Percentiles rank a stretch among this genome's conserved stretches.
These are phyloP conservation scores for Rosa hybrid DNA, from an alignment of 331 rosid species.

Conservation along the genomic window DNA sequence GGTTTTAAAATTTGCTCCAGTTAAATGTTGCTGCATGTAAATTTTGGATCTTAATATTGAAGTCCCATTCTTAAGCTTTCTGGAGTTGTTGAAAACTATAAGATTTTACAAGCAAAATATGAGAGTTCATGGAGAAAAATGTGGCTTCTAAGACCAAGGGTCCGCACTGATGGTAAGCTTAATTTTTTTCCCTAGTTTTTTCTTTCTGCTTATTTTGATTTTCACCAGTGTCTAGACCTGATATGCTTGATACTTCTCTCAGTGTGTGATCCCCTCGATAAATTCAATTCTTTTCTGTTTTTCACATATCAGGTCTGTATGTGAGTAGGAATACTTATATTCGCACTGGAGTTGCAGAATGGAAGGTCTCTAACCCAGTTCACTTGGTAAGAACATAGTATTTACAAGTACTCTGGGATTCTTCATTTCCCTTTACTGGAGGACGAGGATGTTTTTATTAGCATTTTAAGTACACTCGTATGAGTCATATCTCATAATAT, in stretches of 20 bases:
- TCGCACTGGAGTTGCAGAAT: conserved; percentile 89
- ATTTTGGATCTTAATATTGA: conserved; percentile 26
- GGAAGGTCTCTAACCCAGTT: conserved; percentile 89
- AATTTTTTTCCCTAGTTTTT: not conserved
- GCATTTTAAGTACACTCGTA: too few relatives aligned
- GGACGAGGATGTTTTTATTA: too few relatives aligned
- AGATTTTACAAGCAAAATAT: conserved; percentile 70
- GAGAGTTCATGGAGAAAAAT: conserved; percentile 90
- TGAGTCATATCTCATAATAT: too few relatives aligned
- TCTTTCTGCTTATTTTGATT: not conserved
- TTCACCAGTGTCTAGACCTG: not conserved
- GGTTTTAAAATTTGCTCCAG: conserved; percentile 14
- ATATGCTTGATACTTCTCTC: not conserved
- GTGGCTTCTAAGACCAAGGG: conserved; percentile 93
- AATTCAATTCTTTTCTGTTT: conserved; percentile 18
- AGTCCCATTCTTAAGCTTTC: conserved; percentile 50
- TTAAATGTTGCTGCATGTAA: conserved; percentile 18
- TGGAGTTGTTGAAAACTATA: conserved; percentile 77
- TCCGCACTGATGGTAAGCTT: conserved; percentile 81
- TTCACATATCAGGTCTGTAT: conserved; percentile 68
- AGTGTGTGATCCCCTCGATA: not conserved
- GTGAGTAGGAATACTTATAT: conserved; percentile 96
- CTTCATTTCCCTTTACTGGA: not conserved
- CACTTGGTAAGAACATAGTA: conserved; percentile 66
- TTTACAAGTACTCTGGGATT: too few relatives aligned